A percentile compares a stretch with the other conserved stretches of the same genome.
Conservation (phyloP, 495 filamentous ascomycete genomes). For the Podospora australis region DNA sequence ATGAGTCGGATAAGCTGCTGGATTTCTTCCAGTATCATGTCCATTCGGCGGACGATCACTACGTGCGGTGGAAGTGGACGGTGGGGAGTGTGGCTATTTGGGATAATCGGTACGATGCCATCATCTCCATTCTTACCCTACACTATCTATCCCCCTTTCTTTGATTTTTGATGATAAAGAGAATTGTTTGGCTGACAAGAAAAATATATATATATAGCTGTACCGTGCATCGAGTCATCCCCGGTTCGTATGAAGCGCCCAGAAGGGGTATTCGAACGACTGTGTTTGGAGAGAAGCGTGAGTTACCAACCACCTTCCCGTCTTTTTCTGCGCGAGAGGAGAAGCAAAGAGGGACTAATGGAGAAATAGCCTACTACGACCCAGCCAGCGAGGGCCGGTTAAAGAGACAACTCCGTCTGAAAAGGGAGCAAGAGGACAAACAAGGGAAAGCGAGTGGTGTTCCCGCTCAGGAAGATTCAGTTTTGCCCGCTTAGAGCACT, state of each 20-base stretch:
- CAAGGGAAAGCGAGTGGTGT: neutral
- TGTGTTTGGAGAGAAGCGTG: constrained; percentile 51
- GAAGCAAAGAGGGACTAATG: neutral
- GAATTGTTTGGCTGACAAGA: neutral
- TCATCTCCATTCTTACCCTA: neutral
- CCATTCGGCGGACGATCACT: constrained; percentile 48
- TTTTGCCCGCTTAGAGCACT: neutral
- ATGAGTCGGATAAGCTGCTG: constrained; percentile 47
- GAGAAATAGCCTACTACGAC: constrained; percentile 40
- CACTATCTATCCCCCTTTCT: neutral
- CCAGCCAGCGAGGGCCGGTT: constrained; percentile 42
- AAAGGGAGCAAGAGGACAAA: constrained; percentile 6
- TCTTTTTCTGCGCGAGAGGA: neutral
- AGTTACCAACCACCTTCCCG: constrained; percentile 13
- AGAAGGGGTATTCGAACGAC: constrained; percentile 47
- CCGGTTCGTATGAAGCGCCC: constrained; percentile 41
- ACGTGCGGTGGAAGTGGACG: constrained; percentile 50
- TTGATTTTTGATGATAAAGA: too few species aligned
- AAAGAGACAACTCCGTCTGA: constrained; percentile 22
- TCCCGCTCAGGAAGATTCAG: too few species aligned
- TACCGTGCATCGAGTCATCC: constrained; percentile 45
- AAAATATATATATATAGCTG: constrained; percentile 13
- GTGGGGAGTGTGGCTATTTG: constrained; percentile 50
- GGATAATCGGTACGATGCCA: constrained; percentile 38
- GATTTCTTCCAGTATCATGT: constrained; percentile 47